Conservation (phyloP, 2,329 filamentous ascomycete species). For the Colletotrichum sp. region DNA sequence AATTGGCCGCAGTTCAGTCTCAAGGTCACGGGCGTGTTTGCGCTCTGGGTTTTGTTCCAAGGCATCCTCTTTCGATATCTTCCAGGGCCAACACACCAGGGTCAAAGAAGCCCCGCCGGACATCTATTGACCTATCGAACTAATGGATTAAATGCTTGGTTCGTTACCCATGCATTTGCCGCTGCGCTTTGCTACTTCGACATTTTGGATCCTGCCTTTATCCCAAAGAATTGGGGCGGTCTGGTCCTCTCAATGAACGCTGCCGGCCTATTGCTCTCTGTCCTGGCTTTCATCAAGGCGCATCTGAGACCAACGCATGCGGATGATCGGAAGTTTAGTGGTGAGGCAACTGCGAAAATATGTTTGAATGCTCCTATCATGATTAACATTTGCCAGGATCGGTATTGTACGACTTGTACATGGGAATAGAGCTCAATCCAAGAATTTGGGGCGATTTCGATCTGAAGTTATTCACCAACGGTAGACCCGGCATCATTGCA, state of each 20-base stretch:
- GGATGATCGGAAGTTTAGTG: not conserved
- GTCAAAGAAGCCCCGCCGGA: constrained; percentile 48
- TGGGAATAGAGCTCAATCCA: constrained; percentile 52
- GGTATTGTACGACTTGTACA: constrained; percentile 47
- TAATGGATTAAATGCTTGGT: constrained; percentile 47
- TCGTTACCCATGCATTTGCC: constrained; percentile 39
- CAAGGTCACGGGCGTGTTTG: not conserved
- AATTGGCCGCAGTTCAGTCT: not conserved
- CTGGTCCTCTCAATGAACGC: constrained; percentile 43
- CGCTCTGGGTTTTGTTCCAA: constrained; percentile 11
- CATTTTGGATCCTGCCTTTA: constrained; percentile 40
- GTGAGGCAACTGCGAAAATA: not conserved
- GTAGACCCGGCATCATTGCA: constrained; percentile 50
- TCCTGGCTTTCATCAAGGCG: not conserved
- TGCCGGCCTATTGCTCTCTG: constrained; percentile 25
- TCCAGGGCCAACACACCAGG: constrained; percentile 26
- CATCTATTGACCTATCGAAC: constrained; percentile 45
- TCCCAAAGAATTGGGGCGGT: constrained; percentile 46
- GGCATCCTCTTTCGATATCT: not conserved
- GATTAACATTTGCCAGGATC: constrained; percentile 30
- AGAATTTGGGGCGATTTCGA: constrained; percentile 46
- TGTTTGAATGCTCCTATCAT: not conserved
- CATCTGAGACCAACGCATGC: not conserved
- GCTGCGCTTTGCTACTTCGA: constrained; percentile 29
- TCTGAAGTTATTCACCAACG: constrained; percentile 52